A percentile compares a stretch with the other conserved stretches of the same genome.
These are phyloP conservation scores for Verticillium alfalfae DNA, from an alignment of 2,329 filamentous ascomycete genomes.

Conservation along the genomic window DNA sequence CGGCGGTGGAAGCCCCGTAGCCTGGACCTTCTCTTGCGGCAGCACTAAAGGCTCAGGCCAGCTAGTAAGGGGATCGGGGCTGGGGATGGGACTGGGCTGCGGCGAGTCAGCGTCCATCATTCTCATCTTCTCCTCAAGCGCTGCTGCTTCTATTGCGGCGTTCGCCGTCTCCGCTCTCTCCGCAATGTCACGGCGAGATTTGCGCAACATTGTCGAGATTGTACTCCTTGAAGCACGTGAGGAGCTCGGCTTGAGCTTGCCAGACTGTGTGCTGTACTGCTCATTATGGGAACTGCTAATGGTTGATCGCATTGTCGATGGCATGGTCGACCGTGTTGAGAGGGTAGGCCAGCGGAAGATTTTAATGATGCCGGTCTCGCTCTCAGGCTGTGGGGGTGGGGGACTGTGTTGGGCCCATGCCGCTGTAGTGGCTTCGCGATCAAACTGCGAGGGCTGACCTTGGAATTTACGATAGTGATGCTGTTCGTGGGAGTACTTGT, in stretches of 20 bases:
- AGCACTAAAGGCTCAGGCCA: background rate
- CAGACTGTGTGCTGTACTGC: background rate
- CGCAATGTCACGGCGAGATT: background rate
- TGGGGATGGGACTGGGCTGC: background rate
- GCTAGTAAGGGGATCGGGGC: background rate
- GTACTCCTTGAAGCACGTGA: background rate
- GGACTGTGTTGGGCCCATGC: background rate
- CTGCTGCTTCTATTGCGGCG: background rate
- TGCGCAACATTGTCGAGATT: background rate
- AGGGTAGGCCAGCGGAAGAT: background rate
- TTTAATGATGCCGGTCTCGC: background rate
- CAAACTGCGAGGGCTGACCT: background rate
- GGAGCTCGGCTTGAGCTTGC: background rate
- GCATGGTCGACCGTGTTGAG: background rate
- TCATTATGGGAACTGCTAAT: background rate
- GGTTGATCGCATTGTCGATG: background rate
- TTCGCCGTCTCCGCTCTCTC: background rate
- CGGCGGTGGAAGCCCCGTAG: background rate
- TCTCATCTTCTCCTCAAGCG: background rate
- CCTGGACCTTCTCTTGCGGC: background rate
- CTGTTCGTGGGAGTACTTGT: background rate
- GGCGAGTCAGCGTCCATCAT: background rate
- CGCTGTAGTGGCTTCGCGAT: background rate
- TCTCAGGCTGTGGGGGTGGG: background rate
- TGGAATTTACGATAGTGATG: background rate